phyloP scores from a whole-genome alignment of 495 filamentous ascomycete species.

The Aspergillus steynii region DNA sequence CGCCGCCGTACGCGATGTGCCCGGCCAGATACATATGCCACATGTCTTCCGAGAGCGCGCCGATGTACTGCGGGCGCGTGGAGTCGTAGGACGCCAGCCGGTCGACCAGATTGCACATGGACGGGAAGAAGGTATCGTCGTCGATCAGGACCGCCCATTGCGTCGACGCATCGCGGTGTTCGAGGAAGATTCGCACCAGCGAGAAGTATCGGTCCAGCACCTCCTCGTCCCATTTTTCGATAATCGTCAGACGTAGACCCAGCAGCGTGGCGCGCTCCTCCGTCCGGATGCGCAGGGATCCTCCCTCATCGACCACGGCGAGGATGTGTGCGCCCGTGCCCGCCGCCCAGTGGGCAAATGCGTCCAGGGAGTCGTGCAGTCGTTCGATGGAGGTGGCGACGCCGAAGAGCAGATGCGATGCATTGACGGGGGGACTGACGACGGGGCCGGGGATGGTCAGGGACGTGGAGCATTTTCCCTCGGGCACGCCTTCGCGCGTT shows the following conservation, averaged over 20 bases:
- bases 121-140: conserved; percentile 70
- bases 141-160: conserved; percentile 62
- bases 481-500: conserved; percentile 11
- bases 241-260: conserved; percentile 52
- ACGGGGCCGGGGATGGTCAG: conserved; percentile 19
- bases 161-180: conserved; percentile 28
- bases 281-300: conserved; percentile 19
- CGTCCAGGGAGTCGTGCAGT: conserved; percentile 54
- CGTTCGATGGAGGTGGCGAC: conserved; percentile 58
- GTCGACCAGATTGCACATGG: conserved; percentile 46
- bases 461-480: conserved; percentile 17
- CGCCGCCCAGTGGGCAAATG: conserved; percentile 62
- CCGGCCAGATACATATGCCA: conserved; percentile 45
- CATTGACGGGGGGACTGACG: conserved; percentile 32
- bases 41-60: conserved; percentile 54
- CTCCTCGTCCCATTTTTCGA: conserved; percentile 41
- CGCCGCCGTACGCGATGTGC: conserved; percentile 59
- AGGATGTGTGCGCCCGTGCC: conserved; percentile 55
- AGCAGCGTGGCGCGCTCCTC: conserved; percentile 35
- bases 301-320: conserved; percentile 42
- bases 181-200: conserved; percentile 39
- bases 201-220: conserved; percentile 60
- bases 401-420: conserved; percentile 58
- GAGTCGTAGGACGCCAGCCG: conserved; percentile 48
- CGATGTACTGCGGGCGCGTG: conserved; percentile 51